A percentile compares a stretch with the other conserved stretches of the same genome.
Evolutionary conservation across 768 basidiomycete genomes (phyloP).

Genomic region (Clathrus columnatus): DNA sequence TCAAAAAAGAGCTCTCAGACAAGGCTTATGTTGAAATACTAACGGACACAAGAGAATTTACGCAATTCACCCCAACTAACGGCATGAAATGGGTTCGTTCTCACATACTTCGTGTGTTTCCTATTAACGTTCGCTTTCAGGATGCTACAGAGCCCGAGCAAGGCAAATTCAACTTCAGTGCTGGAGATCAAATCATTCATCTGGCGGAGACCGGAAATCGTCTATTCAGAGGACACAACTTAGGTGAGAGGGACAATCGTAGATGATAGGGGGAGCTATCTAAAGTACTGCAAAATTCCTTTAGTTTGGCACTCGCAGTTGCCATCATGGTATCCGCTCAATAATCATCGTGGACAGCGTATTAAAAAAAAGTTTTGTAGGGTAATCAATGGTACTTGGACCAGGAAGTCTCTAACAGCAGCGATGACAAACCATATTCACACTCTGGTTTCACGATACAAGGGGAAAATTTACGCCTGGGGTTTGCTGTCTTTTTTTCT

Average conservation of each 20-base stretch:
- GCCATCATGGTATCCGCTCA: not conserved
- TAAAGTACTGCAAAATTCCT: not conserved
- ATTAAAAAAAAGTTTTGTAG: too few relatives aligned
- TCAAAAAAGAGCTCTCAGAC: slow-evolving; percentile 27
- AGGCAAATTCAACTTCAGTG: slow-evolving; percentile 9
- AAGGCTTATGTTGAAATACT: slow-evolving; percentile 31
- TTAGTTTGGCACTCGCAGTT: not conserved
- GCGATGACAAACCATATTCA: slow-evolving; percentile 41
- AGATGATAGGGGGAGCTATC: not conserved
- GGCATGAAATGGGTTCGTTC: slow-evolving; percentile 47
- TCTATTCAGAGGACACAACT: slow-evolving; percentile 32
- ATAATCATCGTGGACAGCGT: not conserved
- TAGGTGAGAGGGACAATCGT: not conserved
- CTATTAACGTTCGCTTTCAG: not conserved
- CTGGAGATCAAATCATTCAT: slow-evolving; percentile 10
- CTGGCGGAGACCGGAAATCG: slow-evolving; percentile 33
- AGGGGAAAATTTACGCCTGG: slow-evolving; percentile 45
- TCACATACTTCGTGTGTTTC: not conserved
- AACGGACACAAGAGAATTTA: slow-evolving; percentile 28
- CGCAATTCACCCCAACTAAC: slow-evolving; percentile 40
- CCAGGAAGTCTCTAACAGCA: not conserved
- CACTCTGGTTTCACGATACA: slow-evolving; percentile 43
- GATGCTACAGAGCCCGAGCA: slow-evolving; percentile 14
- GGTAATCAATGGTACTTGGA: not conserved
- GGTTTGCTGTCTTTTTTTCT: not conserved